Conservation (phyloP, 176 grass and related monocot genomes). For the Guadua angustifolia region DNA sequence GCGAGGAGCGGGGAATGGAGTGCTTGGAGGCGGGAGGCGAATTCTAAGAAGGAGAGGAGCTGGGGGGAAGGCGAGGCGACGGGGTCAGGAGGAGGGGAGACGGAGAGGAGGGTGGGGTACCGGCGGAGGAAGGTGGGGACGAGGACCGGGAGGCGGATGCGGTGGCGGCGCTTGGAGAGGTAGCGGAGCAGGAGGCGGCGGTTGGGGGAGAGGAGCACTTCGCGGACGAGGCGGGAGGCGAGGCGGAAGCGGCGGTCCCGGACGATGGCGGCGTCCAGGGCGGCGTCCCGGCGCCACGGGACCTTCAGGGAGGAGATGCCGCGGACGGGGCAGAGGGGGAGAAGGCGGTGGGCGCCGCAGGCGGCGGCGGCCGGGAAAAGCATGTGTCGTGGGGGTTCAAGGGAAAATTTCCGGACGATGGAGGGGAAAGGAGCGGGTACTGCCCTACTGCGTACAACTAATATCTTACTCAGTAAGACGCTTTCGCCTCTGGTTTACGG, state of each 20-base stretch:
- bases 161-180: slow-evolving; percentile 75
- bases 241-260: slow-evolving; percentile 68
- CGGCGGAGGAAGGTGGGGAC: slow-evolving; percentile 67
- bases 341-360: neutral
- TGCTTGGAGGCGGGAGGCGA: slow-evolving; percentile 45
- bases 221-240: slow-evolving; percentile 65
- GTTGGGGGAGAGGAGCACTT: slow-evolving; percentile 71
- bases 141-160: slow-evolving; percentile 58
- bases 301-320: slow-evolving; percentile 66
- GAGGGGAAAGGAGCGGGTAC: no score
- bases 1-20: slow-evolving; percentile 51
- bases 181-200: slow-evolving; percentile 67
- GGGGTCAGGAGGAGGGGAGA: slow-evolving; percentile 56
- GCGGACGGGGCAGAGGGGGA: neutral
- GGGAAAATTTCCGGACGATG: neutral
- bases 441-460: no score
- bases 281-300: slow-evolving; percentile 65
- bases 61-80: slow-evolving; percentile 64
- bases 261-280: slow-evolving; percentile 59
- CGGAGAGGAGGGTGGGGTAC: slow-evolving; percentile 77
- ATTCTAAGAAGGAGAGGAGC: slow-evolving; percentile 57
- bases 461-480: no score
- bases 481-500: no score
- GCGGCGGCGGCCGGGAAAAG: slow-evolving; percentile 15
- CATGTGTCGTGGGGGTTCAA: slow-evolving; percentile 11